Conservation (phyloP, 2,329 filamentous ascomycete species). For the Coleophoma cylindrospora region DNA sequence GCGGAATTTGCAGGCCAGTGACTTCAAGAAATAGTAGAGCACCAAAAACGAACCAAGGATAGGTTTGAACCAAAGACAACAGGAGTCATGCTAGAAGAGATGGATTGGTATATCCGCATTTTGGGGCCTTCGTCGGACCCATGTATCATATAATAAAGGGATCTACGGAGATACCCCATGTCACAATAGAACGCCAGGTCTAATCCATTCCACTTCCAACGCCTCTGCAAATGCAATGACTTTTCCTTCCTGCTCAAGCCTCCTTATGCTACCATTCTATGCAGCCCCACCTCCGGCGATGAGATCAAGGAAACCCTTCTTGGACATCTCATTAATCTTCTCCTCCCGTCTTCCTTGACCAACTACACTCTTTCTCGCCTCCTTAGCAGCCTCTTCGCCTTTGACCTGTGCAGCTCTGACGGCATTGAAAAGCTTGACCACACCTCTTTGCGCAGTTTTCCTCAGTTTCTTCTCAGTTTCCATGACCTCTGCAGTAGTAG, state of each 20-base stretch:
- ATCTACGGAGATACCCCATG: neutral
- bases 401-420: constrained; percentile 90
- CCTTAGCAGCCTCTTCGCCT: constrained; percentile 70
- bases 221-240: neutral
- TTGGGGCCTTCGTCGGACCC: neutral
- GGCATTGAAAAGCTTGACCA: constrained; percentile 94
- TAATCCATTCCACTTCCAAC: neutral
- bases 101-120: constrained; percentile 1
- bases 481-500: constrained; percentile 49
- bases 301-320: constrained; percentile 91
- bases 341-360: constrained; percentile 78
- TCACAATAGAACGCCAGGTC: neutral
- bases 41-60: neutral
- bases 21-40: constrained; percentile 54
- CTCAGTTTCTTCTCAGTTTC: constrained; percentile 75
- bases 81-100: neutral
- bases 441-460: constrained; percentile 88
- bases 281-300: constrained; percentile 62
- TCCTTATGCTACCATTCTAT: constrained; percentile 50
- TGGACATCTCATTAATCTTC: constrained; percentile 91
- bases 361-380: constrained; percentile 66
- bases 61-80: neutral
- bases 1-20: constrained; percentile 89
- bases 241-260: constrained; percentile 11
- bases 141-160: constrained; percentile 1